A percentile compares a stretch with the other conserved stretches of the same genome.
These are phyloP conservation scores for Smallanthus sonchifolius DNA, from an alignment of 129 eudicot species.

Conservation along the genomic window DNA sequence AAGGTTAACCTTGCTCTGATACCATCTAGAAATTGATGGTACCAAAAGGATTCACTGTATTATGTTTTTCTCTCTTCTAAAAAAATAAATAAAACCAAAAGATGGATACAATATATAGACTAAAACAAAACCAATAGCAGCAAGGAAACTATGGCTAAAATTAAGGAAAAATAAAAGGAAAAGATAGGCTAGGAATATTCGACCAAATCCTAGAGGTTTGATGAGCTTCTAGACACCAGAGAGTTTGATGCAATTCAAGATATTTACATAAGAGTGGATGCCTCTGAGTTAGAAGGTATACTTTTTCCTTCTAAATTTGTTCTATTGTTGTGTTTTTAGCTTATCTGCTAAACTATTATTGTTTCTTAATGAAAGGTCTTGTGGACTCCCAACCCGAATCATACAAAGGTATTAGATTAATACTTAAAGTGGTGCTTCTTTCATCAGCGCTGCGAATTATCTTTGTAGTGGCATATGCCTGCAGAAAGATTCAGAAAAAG, in stretches of 20 bases:
- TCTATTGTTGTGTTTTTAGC: too few relatives aligned
- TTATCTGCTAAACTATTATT: too few relatives aligned
- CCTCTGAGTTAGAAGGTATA: constrained; percentile 28
- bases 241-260: constrained; percentile 25
- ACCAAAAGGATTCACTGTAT: not conserved
- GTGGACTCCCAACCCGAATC: too few relatives aligned
- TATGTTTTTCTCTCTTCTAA: not conserved
- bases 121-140: not conserved
- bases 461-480: too few relatives aligned
- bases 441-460: too few relatives aligned
- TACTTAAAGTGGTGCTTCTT: too few relatives aligned
- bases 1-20: not conserved
- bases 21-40: not conserved
- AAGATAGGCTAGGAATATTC: not conserved
- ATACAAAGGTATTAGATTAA: too few relatives aligned
- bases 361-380: too few relatives aligned
- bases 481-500: too few relatives aligned
- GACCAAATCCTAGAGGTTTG: constrained; percentile 26
- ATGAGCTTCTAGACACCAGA: constrained; percentile 35
- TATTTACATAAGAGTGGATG: constrained; percentile 37
- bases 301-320: not conserved
- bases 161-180: not conserved
- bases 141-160: not conserved
- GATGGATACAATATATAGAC: not conserved
- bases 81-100: not conserved